A percentile compares a stretch with the other conserved stretches of the same genome.
These are phyloP conservation scores for Lactifluus pinguis DNA, from an alignment of 768 basidiomycete genomes.

Conservation along the genomic window DNA sequence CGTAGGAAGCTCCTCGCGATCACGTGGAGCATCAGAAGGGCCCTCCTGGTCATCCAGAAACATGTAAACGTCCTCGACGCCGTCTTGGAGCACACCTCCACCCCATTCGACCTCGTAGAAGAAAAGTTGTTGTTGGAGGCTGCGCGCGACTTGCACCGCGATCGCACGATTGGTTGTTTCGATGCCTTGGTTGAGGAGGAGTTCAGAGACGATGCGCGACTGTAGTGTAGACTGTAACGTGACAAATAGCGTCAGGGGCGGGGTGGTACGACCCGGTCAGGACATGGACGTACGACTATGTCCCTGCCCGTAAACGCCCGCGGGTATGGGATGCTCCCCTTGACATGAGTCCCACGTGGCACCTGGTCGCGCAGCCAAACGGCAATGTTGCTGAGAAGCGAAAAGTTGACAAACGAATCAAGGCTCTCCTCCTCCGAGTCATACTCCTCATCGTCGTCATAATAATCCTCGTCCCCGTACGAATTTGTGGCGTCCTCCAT, in stretches of 20 bases:
- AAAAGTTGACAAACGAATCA: conserved; percentile 83
- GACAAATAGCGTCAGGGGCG: background rate
- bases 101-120: conserved; percentile 98
- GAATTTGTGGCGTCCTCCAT: conserved; percentile 26
- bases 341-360: conserved; percentile 77
- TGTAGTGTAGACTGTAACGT: conserved; percentile 74
- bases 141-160: conserved; percentile 81
- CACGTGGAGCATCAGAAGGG: conserved; percentile 46
- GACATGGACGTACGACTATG: conserved; percentile 59
- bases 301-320: conserved; percentile 91
- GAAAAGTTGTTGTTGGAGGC: conserved; percentile 86
- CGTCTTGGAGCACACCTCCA: conserved; percentile 68
- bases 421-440: conserved; percentile 45
- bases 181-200: conserved; percentile 65
- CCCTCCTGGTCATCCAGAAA: conserved; percentile 80
- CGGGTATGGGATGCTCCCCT: conserved; percentile 87
- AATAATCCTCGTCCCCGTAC: conserved; percentile 38
- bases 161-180: conserved; percentile 72
- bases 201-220: conserved; percentile 74
- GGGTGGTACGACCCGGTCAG: background rate
- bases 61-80: conserved; percentile 90
- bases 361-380: conserved; percentile 87
- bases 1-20: conserved; percentile 71
- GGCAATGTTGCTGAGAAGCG: conserved; percentile 80
- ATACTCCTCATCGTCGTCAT: conserved; percentile 37